phyloP scores from a whole-genome alignment of 2,329 filamentous ascomycete genomes.

The Hymenoscyphus linearis region DNA sequence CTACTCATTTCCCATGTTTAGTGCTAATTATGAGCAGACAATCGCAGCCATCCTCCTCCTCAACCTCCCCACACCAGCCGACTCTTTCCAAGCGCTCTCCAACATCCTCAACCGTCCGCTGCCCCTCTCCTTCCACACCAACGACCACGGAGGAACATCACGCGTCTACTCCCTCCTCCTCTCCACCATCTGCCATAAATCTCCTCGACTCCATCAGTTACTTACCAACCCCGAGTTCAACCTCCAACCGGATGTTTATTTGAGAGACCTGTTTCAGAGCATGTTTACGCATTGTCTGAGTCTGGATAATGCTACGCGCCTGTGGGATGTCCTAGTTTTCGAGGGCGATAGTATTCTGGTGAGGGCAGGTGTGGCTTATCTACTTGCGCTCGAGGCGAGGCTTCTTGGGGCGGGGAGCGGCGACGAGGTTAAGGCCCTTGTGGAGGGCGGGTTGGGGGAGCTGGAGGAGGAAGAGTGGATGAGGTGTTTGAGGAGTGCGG shows the following conservation, averaged over 20 bases:
- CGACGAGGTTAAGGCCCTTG: conserved; percentile 18
- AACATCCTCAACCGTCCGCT: conserved; percentile 74
- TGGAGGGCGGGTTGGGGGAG: conserved; percentile 14
- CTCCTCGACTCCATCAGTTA: conserved; percentile 57
- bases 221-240: conserved; percentile 46
- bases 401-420: conserved; percentile 38
- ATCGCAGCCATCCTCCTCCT: conserved; percentile 69
- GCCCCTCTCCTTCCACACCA: conserved; percentile 69
- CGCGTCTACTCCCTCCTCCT: conserved; percentile 66
- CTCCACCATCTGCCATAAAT: conserved; percentile 60
- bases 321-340: conserved; percentile 81
- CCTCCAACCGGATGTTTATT: conserved; percentile 46
- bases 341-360: conserved; percentile 72
- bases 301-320: conserved; percentile 63
- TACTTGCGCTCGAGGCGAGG: conserved; percentile 47
- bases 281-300: conserved; percentile 60
- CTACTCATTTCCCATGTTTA: neutral
- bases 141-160: conserved; percentile 62
- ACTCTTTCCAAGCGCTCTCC: conserved; percentile 66
- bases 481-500: conserved; percentile 21
- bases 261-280: conserved; percentile 55
- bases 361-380: conserved; percentile 63
- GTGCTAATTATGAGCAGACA: conserved; percentile 41
- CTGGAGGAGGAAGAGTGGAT: conserved; percentile 28
- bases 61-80: conserved; percentile 58